phyloP scores from a whole-genome alignment of 805 yeast genomes.

The Metschnikowia similis region DNA sequence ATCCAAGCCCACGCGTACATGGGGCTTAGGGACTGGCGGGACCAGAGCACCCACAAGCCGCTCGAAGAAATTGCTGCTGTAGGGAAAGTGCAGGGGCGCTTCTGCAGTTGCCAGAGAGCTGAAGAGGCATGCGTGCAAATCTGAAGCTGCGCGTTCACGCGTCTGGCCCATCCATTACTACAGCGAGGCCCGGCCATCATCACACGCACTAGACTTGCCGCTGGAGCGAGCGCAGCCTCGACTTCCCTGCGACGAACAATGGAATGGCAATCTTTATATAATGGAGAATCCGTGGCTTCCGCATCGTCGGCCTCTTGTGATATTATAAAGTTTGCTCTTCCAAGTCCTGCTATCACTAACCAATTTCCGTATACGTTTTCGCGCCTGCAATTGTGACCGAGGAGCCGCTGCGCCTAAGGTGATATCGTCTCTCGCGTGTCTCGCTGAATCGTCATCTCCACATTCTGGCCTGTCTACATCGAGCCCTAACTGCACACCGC shows the following conservation, averaged over 20 bases:
- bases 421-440: constrained; percentile 3
- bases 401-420: constrained; percentile 3
- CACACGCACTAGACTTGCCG: neutral
- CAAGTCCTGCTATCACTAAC: neutral
- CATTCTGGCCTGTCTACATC: neutral
- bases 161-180: neutral
- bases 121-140: neutral
- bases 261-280: neutral
- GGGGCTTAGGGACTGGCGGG: too few species aligned
- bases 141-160: constrained; percentile 5
- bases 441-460: constrained; percentile 1
- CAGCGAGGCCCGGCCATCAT: neutral
- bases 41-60: neutral
- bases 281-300: neutral
- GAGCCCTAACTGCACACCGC: neutral
- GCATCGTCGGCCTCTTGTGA: neutral
- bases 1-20: neutral
- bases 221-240: neutral
- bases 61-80: neutral
- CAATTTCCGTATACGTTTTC: neutral
- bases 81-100: neutral
- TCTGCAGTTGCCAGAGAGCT: neutral
- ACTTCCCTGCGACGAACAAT: neutral
- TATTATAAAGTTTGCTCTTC: neutral
- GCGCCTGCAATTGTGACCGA: constrained; percentile 1